phyloP scores from a whole-genome alignment of 2,329 filamentous ascomycete species.

The Arthrobotrys sinensis region DNA sequence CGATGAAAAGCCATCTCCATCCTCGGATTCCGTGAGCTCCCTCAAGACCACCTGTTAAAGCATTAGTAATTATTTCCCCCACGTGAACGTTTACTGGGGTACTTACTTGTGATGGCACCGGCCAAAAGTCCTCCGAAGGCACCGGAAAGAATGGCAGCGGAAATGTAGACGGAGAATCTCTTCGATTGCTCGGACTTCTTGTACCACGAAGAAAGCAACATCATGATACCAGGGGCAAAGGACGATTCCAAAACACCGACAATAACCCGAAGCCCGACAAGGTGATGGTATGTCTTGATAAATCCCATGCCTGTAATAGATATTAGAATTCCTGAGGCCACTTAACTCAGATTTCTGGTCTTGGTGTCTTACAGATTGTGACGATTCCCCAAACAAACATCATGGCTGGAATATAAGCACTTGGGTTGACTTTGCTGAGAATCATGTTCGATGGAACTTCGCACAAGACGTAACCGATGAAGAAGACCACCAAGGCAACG shows the following conservation, averaged over 20 bases:
- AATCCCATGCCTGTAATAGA: slow-evolving; percentile 69
- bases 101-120: slow-evolving; percentile 68
- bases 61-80: background rate
- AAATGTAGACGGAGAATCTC: slow-evolving; percentile 74
- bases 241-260: slow-evolving; percentile 73
- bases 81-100: background rate
- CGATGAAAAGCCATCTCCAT: slow-evolving; percentile 72
- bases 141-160: slow-evolving; percentile 73
- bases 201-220: slow-evolving; percentile 75
- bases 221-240: slow-evolving; percentile 73
- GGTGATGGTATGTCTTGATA: slow-evolving; percentile 70
- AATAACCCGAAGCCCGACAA: slow-evolving; percentile 72
- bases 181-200: slow-evolving; percentile 74
- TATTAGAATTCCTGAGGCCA: slow-evolving; percentile 4
- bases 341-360: background rate
- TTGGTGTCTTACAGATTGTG: slow-evolving; percentile 66
- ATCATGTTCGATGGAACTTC: slow-evolving; percentile 73
- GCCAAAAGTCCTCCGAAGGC: slow-evolving; percentile 71
- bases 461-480: slow-evolving; percentile 72
- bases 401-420: slow-evolving; percentile 71
- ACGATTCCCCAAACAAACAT: slow-evolving; percentile 73
- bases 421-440: slow-evolving; percentile 71
- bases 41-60: slow-evolving; percentile 67
- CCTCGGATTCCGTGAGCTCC: slow-evolving; percentile 69
- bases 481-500: slow-evolving; percentile 72